Evolutionary conservation across 768 basidiomycete genomes (phyloP).

Genomic region (Leucogyrophana mollusca): DNA sequence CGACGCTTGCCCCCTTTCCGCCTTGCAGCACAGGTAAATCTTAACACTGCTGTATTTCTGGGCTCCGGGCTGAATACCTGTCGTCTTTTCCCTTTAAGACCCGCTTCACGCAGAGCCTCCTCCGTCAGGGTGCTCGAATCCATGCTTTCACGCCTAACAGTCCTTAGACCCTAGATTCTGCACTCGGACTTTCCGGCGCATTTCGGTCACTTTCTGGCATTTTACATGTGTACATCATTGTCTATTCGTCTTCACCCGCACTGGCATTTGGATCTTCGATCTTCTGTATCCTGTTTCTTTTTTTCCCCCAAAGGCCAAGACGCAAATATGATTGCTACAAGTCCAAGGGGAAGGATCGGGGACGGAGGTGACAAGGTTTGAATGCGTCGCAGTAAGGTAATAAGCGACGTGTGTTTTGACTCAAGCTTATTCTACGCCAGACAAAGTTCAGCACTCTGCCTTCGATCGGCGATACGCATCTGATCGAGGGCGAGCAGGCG

Average conservation of each 20-base stretch:
- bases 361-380: neutral
- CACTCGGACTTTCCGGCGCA: constrained; percentile 10
- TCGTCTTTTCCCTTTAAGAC: constrained; percentile 34
- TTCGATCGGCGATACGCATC: neutral
- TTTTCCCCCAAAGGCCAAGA: neutral
- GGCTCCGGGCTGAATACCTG: neutral
- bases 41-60: constrained; percentile 7
- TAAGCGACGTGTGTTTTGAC: neutral
- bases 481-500: neutral
- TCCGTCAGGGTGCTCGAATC: constrained; percentile 57
- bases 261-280: constrained; percentile 11
- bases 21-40: constrained; percentile 12
- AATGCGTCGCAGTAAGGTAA: neutral
- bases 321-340: neutral
- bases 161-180: constrained; percentile 29
- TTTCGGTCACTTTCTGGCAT: constrained; percentile 5
- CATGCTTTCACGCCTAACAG: constrained; percentile 46
- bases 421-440: neutral
- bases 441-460: neutral
- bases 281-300: constrained; percentile 4
- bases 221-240: constrained; percentile 13
- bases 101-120: constrained; percentile 55
- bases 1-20: constrained; percentile 3
- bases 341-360: too few relatives aligned
- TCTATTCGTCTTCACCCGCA: constrained; percentile 12